phyloP scores from a whole-genome alignment of 371 early-diverging fungal genomes.

The Smittium mucronatum region DNA sequence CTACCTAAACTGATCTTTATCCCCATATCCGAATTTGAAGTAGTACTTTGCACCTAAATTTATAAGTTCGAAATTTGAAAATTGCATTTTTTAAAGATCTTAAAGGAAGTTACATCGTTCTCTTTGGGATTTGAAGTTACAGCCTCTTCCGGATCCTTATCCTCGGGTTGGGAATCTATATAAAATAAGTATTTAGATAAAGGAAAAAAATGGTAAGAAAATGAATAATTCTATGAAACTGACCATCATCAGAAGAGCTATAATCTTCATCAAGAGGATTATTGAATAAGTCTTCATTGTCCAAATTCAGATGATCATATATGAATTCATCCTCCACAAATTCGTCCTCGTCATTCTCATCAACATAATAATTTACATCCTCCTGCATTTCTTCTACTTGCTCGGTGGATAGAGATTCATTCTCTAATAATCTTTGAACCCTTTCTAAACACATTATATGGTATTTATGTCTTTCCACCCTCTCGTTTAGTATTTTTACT shows the following conservation, averaged over 20 bases:
- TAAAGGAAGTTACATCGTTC: background rate
- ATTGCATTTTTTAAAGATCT: no score
- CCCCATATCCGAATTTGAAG: background rate
- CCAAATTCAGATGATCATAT: conserved; percentile 84
- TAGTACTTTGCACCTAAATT: background rate
- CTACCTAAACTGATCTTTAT: background rate
- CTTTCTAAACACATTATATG: conserved; percentile 83
- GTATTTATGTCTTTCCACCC: conserved; percentile 74
- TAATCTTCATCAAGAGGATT: conserved; percentile 18
- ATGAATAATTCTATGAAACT: no score
- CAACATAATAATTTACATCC: conserved; percentile 79
- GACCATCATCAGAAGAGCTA: background rate
- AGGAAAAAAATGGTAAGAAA: no score
- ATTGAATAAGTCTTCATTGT: conserved; percentile 72
- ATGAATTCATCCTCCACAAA: conserved; percentile 84
- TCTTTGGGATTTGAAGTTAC: background rate
- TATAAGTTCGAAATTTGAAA: no score
- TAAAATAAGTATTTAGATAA: no score
- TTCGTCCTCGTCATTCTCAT: conserved; percentile 72
- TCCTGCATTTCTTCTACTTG: conserved; percentile 59
- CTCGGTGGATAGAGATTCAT: conserved; percentile 73
- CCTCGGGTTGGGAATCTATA: background rate
- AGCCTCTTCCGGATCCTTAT: background rate
- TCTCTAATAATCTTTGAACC: conserved; percentile 78
- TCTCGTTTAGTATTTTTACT: conserved; percentile 47